A percentile compares a stretch with the other conserved stretches of the same genome.
phyloP scores from a whole-genome alignment of 1,284 basidiomycete species.

The Papiliotrema laurentii region DNA sequence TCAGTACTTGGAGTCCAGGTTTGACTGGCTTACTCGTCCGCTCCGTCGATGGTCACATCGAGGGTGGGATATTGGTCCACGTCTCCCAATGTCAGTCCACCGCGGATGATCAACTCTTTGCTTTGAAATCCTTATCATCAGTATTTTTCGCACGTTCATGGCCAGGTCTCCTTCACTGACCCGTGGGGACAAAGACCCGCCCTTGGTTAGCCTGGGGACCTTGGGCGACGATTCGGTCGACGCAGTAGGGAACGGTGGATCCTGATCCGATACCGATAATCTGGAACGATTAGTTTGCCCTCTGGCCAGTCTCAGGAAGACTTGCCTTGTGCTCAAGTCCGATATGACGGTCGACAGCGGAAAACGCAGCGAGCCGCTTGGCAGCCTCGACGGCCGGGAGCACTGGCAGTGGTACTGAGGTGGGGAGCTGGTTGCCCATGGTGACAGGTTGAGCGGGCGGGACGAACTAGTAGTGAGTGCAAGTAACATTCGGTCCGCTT shows the following conservation, averaged over 20 bases:
- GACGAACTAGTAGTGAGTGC: constrained; percentile 14
- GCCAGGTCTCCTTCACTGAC: constrained; percentile 46
- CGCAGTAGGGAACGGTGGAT: constrained; percentile 96
- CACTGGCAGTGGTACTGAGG: constrained; percentile 27
- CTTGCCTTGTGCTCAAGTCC: constrained; percentile 74
- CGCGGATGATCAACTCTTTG: constrained; percentile 85
- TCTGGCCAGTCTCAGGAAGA: constrained; percentile 7
- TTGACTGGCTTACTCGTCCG: constrained; percentile 72
- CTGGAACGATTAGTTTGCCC: constrained; percentile 47
- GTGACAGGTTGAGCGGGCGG: constrained; percentile 28
- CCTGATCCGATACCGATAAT: constrained; percentile 89
- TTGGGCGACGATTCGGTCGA: constrained; percentile 88
- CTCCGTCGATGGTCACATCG: constrained; percentile 95
- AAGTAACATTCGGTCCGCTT: not conserved
- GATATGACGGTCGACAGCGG: constrained; percentile 89
- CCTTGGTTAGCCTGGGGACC: constrained; percentile 69
- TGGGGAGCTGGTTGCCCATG: constrained; percentile 27
- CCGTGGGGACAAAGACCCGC: constrained; percentile 85
- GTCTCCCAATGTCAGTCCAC: constrained; percentile 78
- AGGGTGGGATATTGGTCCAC: constrained; percentile 84
- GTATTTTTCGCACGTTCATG: not conserved
- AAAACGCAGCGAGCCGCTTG: constrained; percentile 87
- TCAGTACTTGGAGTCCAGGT: not conserved
- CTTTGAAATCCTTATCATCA: constrained; percentile 81
- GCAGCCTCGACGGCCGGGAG: constrained; percentile 60